Evolutionary conservation across 192 early-diverging fungal genomes (phyloP).

Genomic region (Entomortierella beljakovae): DNA sequence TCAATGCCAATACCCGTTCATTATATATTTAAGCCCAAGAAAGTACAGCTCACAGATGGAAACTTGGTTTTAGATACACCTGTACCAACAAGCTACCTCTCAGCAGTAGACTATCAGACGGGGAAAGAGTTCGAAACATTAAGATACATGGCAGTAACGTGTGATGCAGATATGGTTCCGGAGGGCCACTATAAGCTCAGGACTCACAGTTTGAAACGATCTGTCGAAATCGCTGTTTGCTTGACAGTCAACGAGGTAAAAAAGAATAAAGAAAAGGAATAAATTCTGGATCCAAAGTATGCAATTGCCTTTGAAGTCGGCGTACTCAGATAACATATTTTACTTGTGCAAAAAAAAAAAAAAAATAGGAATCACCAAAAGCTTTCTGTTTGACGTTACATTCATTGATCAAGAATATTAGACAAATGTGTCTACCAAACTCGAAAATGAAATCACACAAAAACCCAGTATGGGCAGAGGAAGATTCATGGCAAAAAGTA

Average conservation of each 20-base stretch:
- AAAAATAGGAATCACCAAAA: constrained; percentile 45
- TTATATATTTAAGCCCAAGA: constrained; percentile 53
- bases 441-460: constrained; percentile 34
- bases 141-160: constrained; percentile 80
- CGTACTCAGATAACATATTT: too few relatives aligned
- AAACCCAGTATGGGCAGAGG: constrained; percentile 41
- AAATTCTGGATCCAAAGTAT: too few relatives aligned
- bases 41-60: constrained; percentile 71
- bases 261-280: not conserved
- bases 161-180: constrained; percentile 70
- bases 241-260: constrained; percentile 84
- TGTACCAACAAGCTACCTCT: constrained; percentile 66
- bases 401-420: constrained; percentile 48
- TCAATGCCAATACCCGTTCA: constrained; percentile 48
- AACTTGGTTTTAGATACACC: constrained; percentile 75
- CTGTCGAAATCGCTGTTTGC: constrained; percentile 91
- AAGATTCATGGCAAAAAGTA: constrained; percentile 50
- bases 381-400: constrained; percentile 47
- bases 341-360: too few relatives aligned
- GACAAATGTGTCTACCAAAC: constrained; percentile 25
- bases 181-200: constrained; percentile 70
- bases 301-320: too few relatives aligned
- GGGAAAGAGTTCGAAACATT: constrained; percentile 75
- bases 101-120: constrained; percentile 57
- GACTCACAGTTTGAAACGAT: constrained; percentile 71